Evolutionary conservation across 768 basidiomycete genomes (phyloP).

Genomic region (Tylopilus felleus): DNA sequence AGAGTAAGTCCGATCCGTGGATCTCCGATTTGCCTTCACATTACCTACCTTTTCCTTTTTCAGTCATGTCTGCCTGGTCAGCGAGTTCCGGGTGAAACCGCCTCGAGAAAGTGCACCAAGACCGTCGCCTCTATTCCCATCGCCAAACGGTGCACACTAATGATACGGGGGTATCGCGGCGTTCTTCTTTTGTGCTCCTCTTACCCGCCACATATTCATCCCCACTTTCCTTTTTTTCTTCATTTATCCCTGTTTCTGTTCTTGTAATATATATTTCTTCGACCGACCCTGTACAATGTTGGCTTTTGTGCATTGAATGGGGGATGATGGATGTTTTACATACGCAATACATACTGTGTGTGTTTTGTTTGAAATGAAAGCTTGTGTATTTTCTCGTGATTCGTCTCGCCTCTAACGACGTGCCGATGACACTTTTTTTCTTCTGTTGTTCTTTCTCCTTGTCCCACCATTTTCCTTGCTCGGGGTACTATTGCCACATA

Average conservation of each 20-base stretch:
- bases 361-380: slow-evolving; percentile 16
- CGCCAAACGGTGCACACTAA: slow-evolving; percentile 36
- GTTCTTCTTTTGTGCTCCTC: not conserved
- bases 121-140: slow-evolving; percentile 38
- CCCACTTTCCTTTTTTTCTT: slow-evolving; percentile 10
- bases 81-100: slow-evolving; percentile 78
- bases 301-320: slow-evolving; percentile 21
- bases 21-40: slow-evolving; percentile 2
- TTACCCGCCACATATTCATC: slow-evolving; percentile 3
- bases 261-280: slow-evolving; percentile 26
- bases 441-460: not conserved
- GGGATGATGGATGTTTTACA: slow-evolving; percentile 14
- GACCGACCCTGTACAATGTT: slow-evolving; percentile 27
- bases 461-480: not conserved
- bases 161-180: slow-evolving; percentile 7
- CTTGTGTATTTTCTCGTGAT: slow-evolving; percentile 12
- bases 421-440: not conserved
- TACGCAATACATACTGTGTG: slow-evolving; percentile 19
- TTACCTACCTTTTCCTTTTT: slow-evolving; percentile 11
- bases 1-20: slow-evolving; percentile 61
- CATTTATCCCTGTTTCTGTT: slow-evolving; percentile 25
- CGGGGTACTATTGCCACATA: not conserved
- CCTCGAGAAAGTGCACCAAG: slow-evolving; percentile 47
- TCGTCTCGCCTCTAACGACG: not conserved
- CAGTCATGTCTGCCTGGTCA: slow-evolving; percentile 70